These are phyloP conservation scores for Xylaria sp. DNA, from an alignment of 2,329 filamentous ascomycete genomes.

Conservation along the genomic window DNA sequence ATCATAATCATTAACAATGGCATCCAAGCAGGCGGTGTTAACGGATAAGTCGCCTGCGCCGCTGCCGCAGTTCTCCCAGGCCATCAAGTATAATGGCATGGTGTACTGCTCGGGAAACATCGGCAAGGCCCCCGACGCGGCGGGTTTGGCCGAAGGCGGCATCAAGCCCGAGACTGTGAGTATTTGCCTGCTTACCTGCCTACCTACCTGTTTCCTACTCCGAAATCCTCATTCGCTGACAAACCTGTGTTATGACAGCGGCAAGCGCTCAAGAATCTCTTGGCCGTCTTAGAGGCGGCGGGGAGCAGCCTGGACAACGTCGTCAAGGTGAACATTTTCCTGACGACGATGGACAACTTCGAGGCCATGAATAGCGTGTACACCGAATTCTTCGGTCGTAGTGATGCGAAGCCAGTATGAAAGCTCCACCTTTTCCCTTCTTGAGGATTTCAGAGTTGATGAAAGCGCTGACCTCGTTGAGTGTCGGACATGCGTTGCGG, in stretches of 20 bases:
- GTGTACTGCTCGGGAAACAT: slow-evolving; percentile 72
- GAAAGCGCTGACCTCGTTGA: slow-evolving; percentile 19
- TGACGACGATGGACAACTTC: slow-evolving; percentile 68
- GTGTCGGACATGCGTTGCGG: slow-evolving; percentile 70
- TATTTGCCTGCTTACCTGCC: too few species aligned
- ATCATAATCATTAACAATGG: slow-evolving; percentile 5
- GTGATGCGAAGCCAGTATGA: slow-evolving; percentile 49
- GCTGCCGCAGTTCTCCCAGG: slow-evolving; percentile 61
- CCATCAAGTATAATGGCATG: slow-evolving; percentile 64
- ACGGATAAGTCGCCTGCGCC: slow-evolving; percentile 54
- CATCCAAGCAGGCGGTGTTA: slow-evolving; percentile 37
- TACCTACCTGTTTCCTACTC: too few species aligned
- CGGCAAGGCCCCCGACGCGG: slow-evolving; percentile 58
- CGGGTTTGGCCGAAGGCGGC: slow-evolving; percentile 57
- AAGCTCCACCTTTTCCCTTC: slow-evolving; percentile 53
- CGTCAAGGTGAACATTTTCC: slow-evolving; percentile 69
- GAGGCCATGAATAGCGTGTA: slow-evolving; percentile 60
- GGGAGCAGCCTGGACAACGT: slow-evolving; percentile 62
- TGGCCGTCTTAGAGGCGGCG: slow-evolving; percentile 61
- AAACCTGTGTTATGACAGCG: slow-evolving; percentile 41
- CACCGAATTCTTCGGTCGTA: slow-evolving; percentile 47
- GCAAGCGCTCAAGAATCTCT: slow-evolving; percentile 62
- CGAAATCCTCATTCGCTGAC: slow-evolving; percentile 13
- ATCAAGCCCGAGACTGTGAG: slow-evolving; percentile 56
- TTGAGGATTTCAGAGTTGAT: slow-evolving; percentile 38